A percentile compares a stretch with the other conserved stretches of the same genome.
phyloP scores from a whole-genome alignment of 345 rosid genomes.

The Citrus hindsii region DNA sequence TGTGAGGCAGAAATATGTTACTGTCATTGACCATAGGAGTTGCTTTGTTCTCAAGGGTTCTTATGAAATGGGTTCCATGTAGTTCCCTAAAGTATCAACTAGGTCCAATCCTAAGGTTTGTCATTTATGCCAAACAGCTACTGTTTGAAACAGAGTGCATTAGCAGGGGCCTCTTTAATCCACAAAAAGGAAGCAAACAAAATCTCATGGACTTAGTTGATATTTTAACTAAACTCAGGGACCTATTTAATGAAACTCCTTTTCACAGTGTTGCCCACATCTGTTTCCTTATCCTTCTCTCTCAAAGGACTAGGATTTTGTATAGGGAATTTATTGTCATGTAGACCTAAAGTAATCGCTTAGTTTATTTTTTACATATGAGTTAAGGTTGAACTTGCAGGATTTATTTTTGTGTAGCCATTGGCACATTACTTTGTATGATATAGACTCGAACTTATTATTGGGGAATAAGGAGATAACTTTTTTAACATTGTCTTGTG shows the following conservation, averaged over 20 bases:
- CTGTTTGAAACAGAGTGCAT: background rate
- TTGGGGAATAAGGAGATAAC: background rate
- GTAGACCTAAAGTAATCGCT: background rate
- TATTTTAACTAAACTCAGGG: background rate
- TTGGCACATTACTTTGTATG: background rate
- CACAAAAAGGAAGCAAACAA: background rate
- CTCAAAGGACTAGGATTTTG: background rate
- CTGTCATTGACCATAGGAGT: background rate
- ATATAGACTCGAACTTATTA: background rate
- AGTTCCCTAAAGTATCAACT: background rate
- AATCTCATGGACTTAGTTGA: background rate
- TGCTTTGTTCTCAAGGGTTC: background rate
- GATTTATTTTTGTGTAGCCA: background rate
- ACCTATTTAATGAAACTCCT: background rate
- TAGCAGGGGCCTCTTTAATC: background rate
- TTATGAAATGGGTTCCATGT: background rate
- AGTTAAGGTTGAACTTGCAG: background rate
- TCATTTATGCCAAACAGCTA: background rate
- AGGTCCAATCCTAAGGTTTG: background rate
- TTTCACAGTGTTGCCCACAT: background rate
- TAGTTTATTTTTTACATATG: too few species aligned
- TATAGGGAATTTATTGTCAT: background rate
- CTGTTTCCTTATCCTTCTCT: background rate
- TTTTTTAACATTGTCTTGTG: background rate
- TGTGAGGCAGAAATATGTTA: background rate